These are phyloP conservation scores for Trichoderma arundinaceum DNA, from an alignment of 2,329 filamentous ascomycete species.

Conservation along the genomic window DNA sequence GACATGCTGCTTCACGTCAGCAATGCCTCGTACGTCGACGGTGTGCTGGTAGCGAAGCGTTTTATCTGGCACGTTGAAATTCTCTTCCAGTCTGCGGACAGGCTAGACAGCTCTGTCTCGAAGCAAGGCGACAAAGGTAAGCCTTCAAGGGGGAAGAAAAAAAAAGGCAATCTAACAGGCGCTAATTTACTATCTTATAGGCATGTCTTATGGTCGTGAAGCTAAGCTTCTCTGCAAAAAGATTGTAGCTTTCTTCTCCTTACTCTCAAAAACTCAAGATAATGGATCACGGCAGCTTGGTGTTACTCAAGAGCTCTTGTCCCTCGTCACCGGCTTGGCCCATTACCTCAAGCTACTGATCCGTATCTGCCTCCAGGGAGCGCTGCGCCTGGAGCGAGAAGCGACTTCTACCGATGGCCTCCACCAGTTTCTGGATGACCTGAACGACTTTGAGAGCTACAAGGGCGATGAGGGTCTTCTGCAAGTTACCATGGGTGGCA, in stretches of 20 bases:
- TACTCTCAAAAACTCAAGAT: slow-evolving; percentile 93
- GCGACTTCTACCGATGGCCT: slow-evolving; percentile 75
- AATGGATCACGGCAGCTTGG: slow-evolving; percentile 87
- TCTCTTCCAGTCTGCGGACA: slow-evolving; percentile 85
- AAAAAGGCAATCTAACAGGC: background rate
- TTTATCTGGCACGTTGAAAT: slow-evolving; percentile 97
- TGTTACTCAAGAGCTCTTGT: slow-evolving; percentile 97
- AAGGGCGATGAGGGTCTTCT: slow-evolving; percentile 73
- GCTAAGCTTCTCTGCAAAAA: slow-evolving; percentile 99
- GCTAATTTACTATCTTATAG: slow-evolving; percentile 48
- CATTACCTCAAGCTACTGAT: slow-evolving; percentile 98
- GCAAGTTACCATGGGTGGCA: slow-evolving; percentile 69
- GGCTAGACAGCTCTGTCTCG: slow-evolving; percentile 76
- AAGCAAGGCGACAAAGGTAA: slow-evolving; percentile 75
- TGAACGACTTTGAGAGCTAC: slow-evolving; percentile 80
- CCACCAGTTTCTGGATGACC: slow-evolving; percentile 80
- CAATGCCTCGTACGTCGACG: slow-evolving; percentile 95
- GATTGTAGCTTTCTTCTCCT: slow-evolving; percentile 95
- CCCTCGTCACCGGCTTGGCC: slow-evolving; percentile 90
- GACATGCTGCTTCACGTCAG: slow-evolving; percentile 99
- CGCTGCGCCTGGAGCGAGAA: slow-evolving; percentile 88
- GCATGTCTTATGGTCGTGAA: slow-evolving; percentile 89
- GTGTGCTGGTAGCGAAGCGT: slow-evolving; percentile 90
- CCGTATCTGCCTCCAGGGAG: slow-evolving; percentile 92
- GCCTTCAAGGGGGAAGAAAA: slow-evolving; percentile 35